phyloP scores from a whole-genome alignment of 371 early-diverging fungal species.

The Phascolomyces articulosus region DNA sequence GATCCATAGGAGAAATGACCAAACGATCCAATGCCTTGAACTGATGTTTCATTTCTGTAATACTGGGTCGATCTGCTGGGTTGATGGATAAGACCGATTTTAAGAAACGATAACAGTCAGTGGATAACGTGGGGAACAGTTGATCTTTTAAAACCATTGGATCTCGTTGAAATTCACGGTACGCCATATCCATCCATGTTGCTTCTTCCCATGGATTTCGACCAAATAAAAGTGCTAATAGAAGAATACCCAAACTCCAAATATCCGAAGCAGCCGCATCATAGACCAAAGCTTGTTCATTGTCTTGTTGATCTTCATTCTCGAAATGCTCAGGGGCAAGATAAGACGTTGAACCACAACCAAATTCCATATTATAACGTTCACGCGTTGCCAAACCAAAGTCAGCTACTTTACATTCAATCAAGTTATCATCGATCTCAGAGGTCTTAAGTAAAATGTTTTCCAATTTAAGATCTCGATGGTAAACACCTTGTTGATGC shows the following conservation, averaged over 20 bases:
- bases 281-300: slow-evolving; percentile 44
- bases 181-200: slow-evolving; percentile 52
- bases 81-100: slow-evolving; percentile 25
- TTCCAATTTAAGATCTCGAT: slow-evolving; percentile 83
- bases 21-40: slow-evolving; percentile 31
- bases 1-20: slow-evolving; percentile 23
- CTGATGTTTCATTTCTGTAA: slow-evolving; percentile 35
- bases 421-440: slow-evolving; percentile 33
- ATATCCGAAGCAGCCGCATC: slow-evolving; percentile 71
- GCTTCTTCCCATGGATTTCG: slow-evolving; percentile 84
- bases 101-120: slow-evolving; percentile 35
- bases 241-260: slow-evolving; percentile 80
- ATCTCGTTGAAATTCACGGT: slow-evolving; percentile 55
- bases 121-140: slow-evolving; percentile 49
- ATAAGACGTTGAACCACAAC: slow-evolving; percentile 78
- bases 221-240: slow-evolving; percentile 75
- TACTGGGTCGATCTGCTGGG: slow-evolving; percentile 38
- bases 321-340: slow-evolving; percentile 70
- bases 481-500: slow-evolving; percentile 63
- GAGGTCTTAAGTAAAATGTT: slow-evolving; percentile 64
- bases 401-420: slow-evolving; percentile 77
- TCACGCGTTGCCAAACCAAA: slow-evolving; percentile 86
- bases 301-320: slow-evolving; percentile 42
- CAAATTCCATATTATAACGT: slow-evolving; percentile 70
- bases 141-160: slow-evolving; percentile 51